Evolutionary conservation across 2,329 filamentous ascomycete genomes (phyloP), one percentile per base, ranked within the genome.

Genomic region (Sporothrix protearum): DNA sequence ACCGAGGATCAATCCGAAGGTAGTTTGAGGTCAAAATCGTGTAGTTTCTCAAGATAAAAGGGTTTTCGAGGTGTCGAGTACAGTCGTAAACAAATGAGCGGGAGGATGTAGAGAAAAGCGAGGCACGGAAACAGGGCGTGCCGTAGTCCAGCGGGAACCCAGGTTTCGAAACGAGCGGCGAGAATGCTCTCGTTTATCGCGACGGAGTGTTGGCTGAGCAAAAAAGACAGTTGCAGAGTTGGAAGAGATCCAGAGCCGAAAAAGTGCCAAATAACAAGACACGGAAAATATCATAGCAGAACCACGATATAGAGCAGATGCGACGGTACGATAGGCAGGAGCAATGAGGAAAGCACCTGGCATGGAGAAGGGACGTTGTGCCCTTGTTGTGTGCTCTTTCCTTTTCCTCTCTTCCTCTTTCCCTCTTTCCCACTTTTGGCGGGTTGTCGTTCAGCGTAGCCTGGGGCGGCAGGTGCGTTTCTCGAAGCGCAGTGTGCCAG

Each of bases 301-400:
- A 28, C 36, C 36, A 61, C 66, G 53, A 69, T 69, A 69, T 69
- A 69, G 53, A 69, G 53, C 53, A 47, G 49, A 16, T 2, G 42
- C 25, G 42, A 66, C 47, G 28, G 47, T 68, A 19, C 3, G 39
- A 45, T 53, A 67, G 64, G 64, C 64, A 67, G 28, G 64, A 53
- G 45, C 45, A 45, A 51, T 36, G 42, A 33, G 59, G 16, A 19
- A 45, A 64, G 22, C 22, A 42, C 19, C 66, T 68, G 66, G 49
- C 30, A 68, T 42, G 51, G 30, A n/a, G 68, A 70, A 70, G 55
- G 68, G 14, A 55, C 68, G 67, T 36, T 69, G 67, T 55, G 59
- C n/a, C 55, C 16, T 59, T 30, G 55, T 39, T 39, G 55, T 39
- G 55, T 36, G 55, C 10, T 61, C 30, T 45, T 57, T 45, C 36